Evolutionary conservation across 2,329 filamentous ascomycete species (phyloP), one percentile per base, ranked within the genome.

Genomic region (Leptosphaerulina australis): DNA sequence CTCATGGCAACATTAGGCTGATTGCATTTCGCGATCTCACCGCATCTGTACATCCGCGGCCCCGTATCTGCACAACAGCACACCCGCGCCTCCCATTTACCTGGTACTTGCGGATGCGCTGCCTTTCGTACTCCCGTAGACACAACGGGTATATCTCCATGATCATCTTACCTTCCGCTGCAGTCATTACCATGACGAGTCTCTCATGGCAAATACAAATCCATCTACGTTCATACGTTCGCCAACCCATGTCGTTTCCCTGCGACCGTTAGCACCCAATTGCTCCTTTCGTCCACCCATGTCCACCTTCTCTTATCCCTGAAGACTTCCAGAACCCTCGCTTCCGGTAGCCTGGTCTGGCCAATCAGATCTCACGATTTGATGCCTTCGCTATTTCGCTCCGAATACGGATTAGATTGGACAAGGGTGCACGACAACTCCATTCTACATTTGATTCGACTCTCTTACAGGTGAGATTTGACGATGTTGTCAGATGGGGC

Each of bases 251-350:
- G 34, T 34, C 24, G 6, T 25, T 25, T 25, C 24, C 24, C 24
- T 25, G 24, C 24, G 21, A 25, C 41, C 41, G 41, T 44, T 44
- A 20, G 29, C 41, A 29, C 24, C 12, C 24, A 28, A 44, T 21
- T 37, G 41, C 18, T 44, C 24, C 41, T 38, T 15, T 45, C 43
- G 43, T 34, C 30, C 26, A 45, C 33, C 41, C 41, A 31, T 44
- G 41, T 9, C 8, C 31, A n/a, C n/a, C n/a, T n/a, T 44, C 21
- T 11, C 21, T 21, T 21, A 15, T 12, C 18, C 26, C 14, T 28
- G 21, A 5, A 22, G 6, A 24, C 41, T 36, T 45, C 43, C 20
- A 45, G 43, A 45, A 45, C 43, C 4, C 34, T 45, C 43, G 43
- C n/a, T 31, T 38, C 33, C 33, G 12, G 10, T 6, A 3, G 14